phyloP scores from a whole-genome alignment of 192 early-diverging fungal genomes.

The Backusella parvicylindrica region DNA sequence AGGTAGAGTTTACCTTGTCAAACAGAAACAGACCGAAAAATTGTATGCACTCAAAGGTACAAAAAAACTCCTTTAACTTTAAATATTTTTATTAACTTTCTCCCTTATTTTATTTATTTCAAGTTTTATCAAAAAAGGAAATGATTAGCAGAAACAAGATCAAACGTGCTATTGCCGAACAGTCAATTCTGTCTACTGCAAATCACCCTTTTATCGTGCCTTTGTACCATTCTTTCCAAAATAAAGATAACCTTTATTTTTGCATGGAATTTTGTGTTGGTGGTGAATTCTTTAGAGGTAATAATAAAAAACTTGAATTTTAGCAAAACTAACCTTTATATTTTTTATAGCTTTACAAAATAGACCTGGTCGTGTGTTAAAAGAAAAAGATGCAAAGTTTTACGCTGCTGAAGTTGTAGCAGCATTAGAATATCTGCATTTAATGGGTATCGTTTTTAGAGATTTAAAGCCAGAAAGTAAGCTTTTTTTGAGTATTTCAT shows the following conservation, averaged over 20 bases:
- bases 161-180: conserved; percentile 92
- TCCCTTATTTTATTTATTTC: background rate
- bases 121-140: conserved; percentile 83
- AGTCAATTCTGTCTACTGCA: conserved; percentile 83
- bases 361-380: conserved; percentile 80
- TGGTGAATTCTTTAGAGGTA: conserved; percentile 83
- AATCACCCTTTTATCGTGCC: conserved; percentile 91
- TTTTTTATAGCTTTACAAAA: conserved; percentile 66
- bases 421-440: conserved; percentile 94
- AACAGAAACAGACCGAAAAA: conserved; percentile 14
- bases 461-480: conserved; percentile 97
- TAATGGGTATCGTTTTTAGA: conserved; percentile 93
- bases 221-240: conserved; percentile 89
- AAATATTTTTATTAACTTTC: background rate
- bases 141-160: conserved; percentile 98
- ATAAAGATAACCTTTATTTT: conserved; percentile 81
- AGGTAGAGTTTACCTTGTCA: conserved; percentile 27
- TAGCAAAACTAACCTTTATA: background rate
- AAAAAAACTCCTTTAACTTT: background rate
- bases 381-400: conserved; percentile 89
- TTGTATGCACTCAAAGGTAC: conserved; percentile 31
- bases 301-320: background rate
- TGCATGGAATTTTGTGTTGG: conserved; percentile 87
- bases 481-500: too few relatives aligned
- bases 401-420: conserved; percentile 97